phyloP scores from a whole-genome alignment of 2,329 filamentous ascomycete genomes.

The Albophoma yamanashiensis region DNA sequence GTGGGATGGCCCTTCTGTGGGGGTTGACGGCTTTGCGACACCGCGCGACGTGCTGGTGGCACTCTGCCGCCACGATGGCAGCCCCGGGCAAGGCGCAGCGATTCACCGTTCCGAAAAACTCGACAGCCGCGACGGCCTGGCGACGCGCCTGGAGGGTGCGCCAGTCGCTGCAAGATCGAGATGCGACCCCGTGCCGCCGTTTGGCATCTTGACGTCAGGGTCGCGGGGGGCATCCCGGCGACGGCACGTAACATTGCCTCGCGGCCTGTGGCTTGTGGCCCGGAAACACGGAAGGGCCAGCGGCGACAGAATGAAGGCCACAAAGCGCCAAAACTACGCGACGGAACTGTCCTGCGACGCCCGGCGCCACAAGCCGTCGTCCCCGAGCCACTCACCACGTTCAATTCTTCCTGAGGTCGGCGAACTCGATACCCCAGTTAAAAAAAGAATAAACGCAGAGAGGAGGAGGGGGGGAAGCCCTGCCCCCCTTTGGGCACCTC shows the following conservation, averaged over 20 bases:
- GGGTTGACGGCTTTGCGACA: not conserved
- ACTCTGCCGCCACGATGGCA: not conserved
- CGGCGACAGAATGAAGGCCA: too few relatives aligned
- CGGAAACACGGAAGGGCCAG: not conserved
- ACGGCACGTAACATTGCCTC: not conserved
- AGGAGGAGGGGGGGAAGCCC: not conserved
- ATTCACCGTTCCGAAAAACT: not conserved
- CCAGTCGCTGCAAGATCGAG: not conserved
- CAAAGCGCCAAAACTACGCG: too few relatives aligned
- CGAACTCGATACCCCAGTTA: not conserved
- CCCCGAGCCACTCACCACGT: not conserved
- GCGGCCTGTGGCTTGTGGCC: too few relatives aligned
- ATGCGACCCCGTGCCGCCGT: not conserved
- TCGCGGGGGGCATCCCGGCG: not conserved
- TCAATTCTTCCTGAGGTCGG: not conserved
- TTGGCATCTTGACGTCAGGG: not conserved
- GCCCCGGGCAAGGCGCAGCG: not conserved
- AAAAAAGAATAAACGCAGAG: not conserved
- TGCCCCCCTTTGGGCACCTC: not conserved
- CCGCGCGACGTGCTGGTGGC: not conserved
- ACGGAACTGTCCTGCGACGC: not conserved
- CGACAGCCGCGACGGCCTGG: not conserved
- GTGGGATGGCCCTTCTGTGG: not conserved
- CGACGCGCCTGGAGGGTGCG: not conserved
- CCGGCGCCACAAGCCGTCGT: not conserved